These are phyloP conservation scores for Didymella keratinophila DNA, from an alignment of 2,329 filamentous ascomycete species.

Conservation along the genomic window DNA sequence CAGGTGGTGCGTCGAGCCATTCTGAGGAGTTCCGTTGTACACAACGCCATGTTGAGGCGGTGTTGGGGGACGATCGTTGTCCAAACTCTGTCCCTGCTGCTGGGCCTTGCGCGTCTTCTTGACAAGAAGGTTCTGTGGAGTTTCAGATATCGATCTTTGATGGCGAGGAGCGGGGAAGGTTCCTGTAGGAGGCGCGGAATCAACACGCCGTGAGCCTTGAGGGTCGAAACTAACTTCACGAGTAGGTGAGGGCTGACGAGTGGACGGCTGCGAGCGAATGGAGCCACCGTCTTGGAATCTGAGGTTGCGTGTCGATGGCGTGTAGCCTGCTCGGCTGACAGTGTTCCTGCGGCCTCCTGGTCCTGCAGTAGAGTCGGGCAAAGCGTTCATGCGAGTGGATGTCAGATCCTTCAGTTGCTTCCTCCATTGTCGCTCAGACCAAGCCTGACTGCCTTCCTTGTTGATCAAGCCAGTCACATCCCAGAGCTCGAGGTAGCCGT, in stretches of 20 bases:
- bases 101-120: constrained; percentile 52
- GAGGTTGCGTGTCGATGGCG: constrained; percentile 45
- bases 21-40: constrained; percentile 24
- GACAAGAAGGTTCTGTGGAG: constrained; percentile 52
- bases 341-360: constrained; percentile 55
- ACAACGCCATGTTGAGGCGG: constrained; percentile 52
- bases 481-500: constrained; percentile 88
- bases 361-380: constrained; percentile 39
- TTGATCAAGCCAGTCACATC: constrained; percentile 85
- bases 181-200: constrained; percentile 52
- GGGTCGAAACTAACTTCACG: constrained; percentile 38
- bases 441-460: constrained; percentile 75
- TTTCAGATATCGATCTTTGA: constrained; percentile 60
- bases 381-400: constrained; percentile 72
- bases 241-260: constrained; percentile 54
- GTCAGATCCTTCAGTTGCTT: constrained; percentile 89
- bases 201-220: constrained; percentile 50
- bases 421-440: constrained; percentile 91
- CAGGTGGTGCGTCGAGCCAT: constrained; percentile 33
- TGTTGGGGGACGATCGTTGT: constrained; percentile 48
- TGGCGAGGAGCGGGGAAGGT: constrained; percentile 48
- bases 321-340: constrained; percentile 51
- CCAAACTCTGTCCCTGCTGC: constrained; percentile 34
- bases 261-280: constrained; percentile 55
- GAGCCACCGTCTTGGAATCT: constrained; percentile 56